A percentile compares a stretch with the other conserved stretches of the same genome.
phyloP scores from a whole-genome alignment of 1,284 basidiomycete genomes.

The Leccinum fallax region DNA sequence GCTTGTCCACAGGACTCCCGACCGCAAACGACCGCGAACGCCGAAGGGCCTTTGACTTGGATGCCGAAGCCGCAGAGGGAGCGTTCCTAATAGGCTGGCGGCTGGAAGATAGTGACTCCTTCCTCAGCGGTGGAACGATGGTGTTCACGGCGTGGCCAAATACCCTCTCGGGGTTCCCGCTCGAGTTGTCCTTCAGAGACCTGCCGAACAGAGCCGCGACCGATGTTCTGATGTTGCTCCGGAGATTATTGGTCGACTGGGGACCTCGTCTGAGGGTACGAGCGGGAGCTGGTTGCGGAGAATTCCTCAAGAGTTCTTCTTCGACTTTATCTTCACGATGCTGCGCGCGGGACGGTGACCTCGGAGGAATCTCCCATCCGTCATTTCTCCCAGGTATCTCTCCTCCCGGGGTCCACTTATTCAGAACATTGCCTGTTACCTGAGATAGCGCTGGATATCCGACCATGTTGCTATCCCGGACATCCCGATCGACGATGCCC shows the following conservation, averaged over 20 bases:
- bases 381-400: neutral
- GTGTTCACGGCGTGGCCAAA: constrained; percentile 21
- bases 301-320: constrained; percentile 13
- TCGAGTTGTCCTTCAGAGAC: constrained; percentile 4
- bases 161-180: neutral
- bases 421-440: constrained; percentile 12
- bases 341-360: neutral
- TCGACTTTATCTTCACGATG: neutral
- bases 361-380: constrained; percentile 6
- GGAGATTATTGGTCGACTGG: constrained; percentile 7
- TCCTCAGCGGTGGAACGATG: constrained; percentile 14
- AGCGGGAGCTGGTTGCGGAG: constrained; percentile 2
- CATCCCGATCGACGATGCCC: neutral
- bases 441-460: constrained; percentile 22
- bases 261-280: constrained; percentile 15
- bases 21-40: constrained; percentile 31
- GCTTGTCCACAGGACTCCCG: neutral
- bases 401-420: constrained; percentile 5
- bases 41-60: constrained; percentile 19
- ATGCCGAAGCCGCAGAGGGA: neutral
- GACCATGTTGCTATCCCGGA: neutral
- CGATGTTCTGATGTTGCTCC: constrained; percentile 4
- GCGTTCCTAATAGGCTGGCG: neutral
- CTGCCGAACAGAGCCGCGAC: constrained; percentile 13
- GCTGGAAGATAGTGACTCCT: constrained; percentile 17